Evolutionary conservation across 2,329 filamentous ascomycete genomes (phyloP).

Genomic region (Metarhizium guizhouense): DNA sequence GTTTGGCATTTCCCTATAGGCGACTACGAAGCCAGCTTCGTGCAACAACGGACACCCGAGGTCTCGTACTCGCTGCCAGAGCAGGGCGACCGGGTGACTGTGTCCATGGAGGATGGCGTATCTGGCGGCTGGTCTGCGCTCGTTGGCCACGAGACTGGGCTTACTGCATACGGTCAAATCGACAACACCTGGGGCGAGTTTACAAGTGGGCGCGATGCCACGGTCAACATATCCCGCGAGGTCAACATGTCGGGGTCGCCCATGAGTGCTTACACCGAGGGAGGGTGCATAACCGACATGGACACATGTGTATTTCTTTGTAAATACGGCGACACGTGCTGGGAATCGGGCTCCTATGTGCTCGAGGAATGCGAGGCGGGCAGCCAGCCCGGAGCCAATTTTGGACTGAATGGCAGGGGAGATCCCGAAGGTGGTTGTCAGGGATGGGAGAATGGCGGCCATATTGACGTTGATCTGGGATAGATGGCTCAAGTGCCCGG

Average conservation of each 20-base stretch:
- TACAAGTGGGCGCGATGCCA: slow-evolving; percentile 27
- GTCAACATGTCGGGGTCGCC: slow-evolving; percentile 31
- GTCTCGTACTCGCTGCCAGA: slow-evolving; percentile 29
- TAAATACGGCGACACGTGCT: slow-evolving; percentile 24
- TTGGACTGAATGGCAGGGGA: slow-evolving; percentile 4
- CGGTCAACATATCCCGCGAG: slow-evolving; percentile 32
- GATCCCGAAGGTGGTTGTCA: slow-evolving; percentile 21
- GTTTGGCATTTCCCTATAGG: background rate
- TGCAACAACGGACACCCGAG: slow-evolving; percentile 18
- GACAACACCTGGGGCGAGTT: slow-evolving; percentile 35
- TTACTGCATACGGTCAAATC: slow-evolving; percentile 25
- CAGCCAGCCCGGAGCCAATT: slow-evolving; percentile 16
- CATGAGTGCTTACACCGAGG: slow-evolving; percentile 24
- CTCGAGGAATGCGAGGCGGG: slow-evolving; percentile 24
- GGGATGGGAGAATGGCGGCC: slow-evolving; percentile 18
- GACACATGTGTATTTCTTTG: slow-evolving; percentile 33
- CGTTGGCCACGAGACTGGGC: slow-evolving; percentile 16
- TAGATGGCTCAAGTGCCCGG: no score
- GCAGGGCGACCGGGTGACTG: slow-evolving; percentile 20
- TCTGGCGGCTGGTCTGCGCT: slow-evolving; percentile 31
- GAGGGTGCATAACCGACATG: slow-evolving; percentile 32
- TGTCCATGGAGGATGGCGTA: slow-evolving; percentile 27
- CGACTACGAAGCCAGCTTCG: slow-evolving; percentile 17
- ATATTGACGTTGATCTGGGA: background rate
- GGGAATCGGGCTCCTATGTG: slow-evolving; percentile 23